These are phyloP conservation scores for Omphalotus olearius DNA, from an alignment of 1,284 basidiomycete genomes.

Conservation along the genomic window DNA sequence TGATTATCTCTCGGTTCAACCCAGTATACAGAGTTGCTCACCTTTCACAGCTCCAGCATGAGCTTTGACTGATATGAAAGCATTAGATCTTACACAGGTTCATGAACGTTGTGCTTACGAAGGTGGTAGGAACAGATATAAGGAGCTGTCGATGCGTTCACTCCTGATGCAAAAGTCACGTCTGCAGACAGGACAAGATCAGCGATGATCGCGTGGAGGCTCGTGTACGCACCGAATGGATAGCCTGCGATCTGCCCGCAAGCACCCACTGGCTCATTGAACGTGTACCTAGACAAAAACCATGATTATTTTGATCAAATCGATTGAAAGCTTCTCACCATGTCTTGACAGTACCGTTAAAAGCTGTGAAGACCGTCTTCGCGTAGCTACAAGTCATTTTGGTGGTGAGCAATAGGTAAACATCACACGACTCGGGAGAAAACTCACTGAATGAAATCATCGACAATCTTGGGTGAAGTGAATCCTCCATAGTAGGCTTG, in stretches of 20 bases:
- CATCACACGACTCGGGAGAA: too few species aligned
- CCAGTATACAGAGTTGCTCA: conserved; percentile 12
- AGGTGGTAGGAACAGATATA: conserved; percentile 43
- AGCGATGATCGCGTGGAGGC: neutral
- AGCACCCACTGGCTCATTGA: conserved; percentile 46
- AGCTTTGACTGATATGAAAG: conserved; percentile 32
- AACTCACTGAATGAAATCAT: conserved; percentile 41
- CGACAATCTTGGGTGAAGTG: conserved; percentile 38
- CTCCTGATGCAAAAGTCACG: conserved; percentile 32
- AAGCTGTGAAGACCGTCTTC: conserved; percentile 42
- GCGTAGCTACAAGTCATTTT: conserved; percentile 33
- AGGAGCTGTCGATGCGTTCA: conserved; percentile 35
- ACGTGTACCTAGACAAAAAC: conserved; percentile 36
- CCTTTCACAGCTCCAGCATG: conserved; percentile 44
- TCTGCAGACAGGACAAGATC: conserved; percentile 22
- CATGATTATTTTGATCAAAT: neutral
- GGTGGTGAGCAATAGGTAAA: neutral
- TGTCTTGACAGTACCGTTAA: conserved; percentile 43
- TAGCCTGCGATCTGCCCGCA: conserved; percentile 33
- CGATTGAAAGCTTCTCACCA: conserved; percentile 22
- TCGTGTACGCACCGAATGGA: conserved; percentile 36
- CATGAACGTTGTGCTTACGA: conserved; percentile 22
- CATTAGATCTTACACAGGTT: neutral
- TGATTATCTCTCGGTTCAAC: neutral
- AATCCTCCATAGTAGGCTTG: conserved; percentile 45